Base-by-base conservation (phyloP, 495 filamentous ascomycete species). In the Xanthoparmelia taractica region DNA sequence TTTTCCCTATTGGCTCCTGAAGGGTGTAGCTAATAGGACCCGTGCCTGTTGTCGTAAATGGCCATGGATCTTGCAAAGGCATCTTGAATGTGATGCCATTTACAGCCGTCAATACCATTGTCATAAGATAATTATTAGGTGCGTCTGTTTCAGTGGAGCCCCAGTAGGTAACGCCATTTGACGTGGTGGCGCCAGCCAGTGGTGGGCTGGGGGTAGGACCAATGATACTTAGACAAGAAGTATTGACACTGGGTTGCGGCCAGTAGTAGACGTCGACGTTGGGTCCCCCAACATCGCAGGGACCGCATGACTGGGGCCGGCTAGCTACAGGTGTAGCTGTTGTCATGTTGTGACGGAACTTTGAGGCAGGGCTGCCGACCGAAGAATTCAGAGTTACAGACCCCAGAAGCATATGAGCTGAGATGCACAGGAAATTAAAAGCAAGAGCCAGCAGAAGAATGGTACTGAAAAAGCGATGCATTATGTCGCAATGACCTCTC, bases 231-330 rank as follows among this genome's bases (percentile, higher is more conserved):
- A 63, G 36, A 34, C 65, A 63, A 7, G 57, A 57, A 10, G 65
- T 67, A 25, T 63, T 56, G 41, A 38, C 65, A 47, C 55, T 25
- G 20, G 65, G 36, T 27, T 57, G 37, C 20, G 62, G 41, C 65
- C 65, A 67, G 41, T 63, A 63, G 27, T 63, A 67, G 11, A 67
- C 48, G 33, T 67, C 61, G 13, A 67, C 61, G 43, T 63, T 67
- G 25, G 55, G 56, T 20, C 56, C 63, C 7, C 55, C 56, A 29
- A 64, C 41, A 7, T 11, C 40, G 40, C 63, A 59, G 31, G 3
- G 11, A 8, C 63, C 63, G 38, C 63, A 64, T 37, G 36, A 60
- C 20, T 47, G 43, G 4, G 43, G 43, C 25, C 43, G n/a, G 43
- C n/a, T 47, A 10, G 43, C n/a, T 47, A 1, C 15, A 20, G 40